Base-by-base conservation (phyloP, 768 basidiomycete species). In the Nevesoporus exiguus region DNA sequence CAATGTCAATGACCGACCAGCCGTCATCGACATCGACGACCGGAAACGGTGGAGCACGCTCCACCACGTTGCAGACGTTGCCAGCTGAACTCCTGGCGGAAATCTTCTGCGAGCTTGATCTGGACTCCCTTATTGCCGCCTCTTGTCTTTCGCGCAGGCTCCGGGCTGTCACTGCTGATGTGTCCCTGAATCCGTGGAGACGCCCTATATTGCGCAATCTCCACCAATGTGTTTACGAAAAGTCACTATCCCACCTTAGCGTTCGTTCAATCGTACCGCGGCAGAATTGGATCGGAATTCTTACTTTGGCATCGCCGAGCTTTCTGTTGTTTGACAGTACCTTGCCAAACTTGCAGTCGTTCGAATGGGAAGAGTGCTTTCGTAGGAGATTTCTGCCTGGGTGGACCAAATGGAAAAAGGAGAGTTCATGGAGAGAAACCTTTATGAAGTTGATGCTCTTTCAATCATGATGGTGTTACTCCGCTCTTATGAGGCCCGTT, bases 31-130 rank as follows among this genome's bases (percentile, higher is more conserved):
- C 17, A 37, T n/a, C 9, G 6, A n/a, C 40, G 42, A 7, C n/a
- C 15, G 30, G 15, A 13, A 47, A 42, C 14, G 43, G 36, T 14
- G 33, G 19, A 22, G n/a, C 24, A 33, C 54, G 37, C 27, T 34
- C 41, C 25, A 49, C 50, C 24, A 54, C 63, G 15, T 60, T 78
- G 9, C 76, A 85, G 60, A 73, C 75, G 6, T 74, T 91, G 7
- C 88, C 89, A n/a, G 86, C 88, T 40, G 89, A 92, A 64, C 77
- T 91, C 49, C 80, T 90, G 52, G 85, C 82, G 17, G 82, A 84
- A 55, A 83, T 91, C 30, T 74, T 91, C 36, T 75, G 80, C 40
- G 83, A 89, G 61, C 79, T 91, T 46, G 83, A 86, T 61, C 72
- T 91, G 19, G 68, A 74, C 25, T 79, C 81, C 13, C 79, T 90